A percentile compares a stretch with the other conserved stretches of the same genome.
Evolutionary conservation across 2,329 filamentous ascomycete species (phyloP).

Genomic region (Cladophialophora chaetospira): DNA sequence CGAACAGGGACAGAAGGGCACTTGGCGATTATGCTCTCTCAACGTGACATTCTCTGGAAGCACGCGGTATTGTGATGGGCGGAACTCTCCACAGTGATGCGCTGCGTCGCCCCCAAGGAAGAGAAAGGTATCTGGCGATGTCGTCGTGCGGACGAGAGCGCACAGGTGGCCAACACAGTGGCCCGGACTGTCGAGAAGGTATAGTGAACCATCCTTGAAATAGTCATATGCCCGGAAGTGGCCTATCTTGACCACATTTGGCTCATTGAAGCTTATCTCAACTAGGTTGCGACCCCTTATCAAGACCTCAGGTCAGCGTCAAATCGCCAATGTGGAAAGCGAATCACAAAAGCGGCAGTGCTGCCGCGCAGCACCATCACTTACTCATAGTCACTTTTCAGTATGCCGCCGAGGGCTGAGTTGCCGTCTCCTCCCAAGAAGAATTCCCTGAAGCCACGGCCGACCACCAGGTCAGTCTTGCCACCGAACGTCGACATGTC

Average conservation of each 20-base stretch:
- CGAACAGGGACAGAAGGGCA: constrained; percentile 10
- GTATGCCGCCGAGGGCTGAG: constrained; percentile 12
- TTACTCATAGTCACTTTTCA: constrained; percentile 31
- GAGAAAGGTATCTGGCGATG: constrained; percentile 41
- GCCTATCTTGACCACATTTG: constrained; percentile 33
- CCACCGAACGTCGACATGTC: constrained; percentile 51
- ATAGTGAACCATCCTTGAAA: constrained; percentile 43
- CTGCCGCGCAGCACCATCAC: too few species aligned
- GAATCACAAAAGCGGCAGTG: too few species aligned
- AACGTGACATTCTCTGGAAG: constrained; percentile 37
- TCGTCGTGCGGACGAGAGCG: constrained; percentile 49
- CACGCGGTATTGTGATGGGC: constrained; percentile 41
- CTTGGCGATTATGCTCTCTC: neutral
- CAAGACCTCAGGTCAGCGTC: too few species aligned
- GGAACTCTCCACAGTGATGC: constrained; percentile 45
- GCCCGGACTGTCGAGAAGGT: constrained; percentile 52
- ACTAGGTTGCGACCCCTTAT: constrained; percentile 35
- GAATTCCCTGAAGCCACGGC: constrained; percentile 52
- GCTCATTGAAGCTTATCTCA: constrained; percentile 29
- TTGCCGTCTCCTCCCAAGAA: constrained; percentile 50
- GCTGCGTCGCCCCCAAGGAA: constrained; percentile 50
- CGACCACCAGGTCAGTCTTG: constrained; percentile 53
- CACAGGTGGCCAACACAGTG: constrained; percentile 51
- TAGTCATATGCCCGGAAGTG: constrained; percentile 45
- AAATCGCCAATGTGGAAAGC: too few species aligned